Base-by-base conservation (phyloP, 495 filamentous ascomycete species). In the Xylaria flabelliformis region DNA sequence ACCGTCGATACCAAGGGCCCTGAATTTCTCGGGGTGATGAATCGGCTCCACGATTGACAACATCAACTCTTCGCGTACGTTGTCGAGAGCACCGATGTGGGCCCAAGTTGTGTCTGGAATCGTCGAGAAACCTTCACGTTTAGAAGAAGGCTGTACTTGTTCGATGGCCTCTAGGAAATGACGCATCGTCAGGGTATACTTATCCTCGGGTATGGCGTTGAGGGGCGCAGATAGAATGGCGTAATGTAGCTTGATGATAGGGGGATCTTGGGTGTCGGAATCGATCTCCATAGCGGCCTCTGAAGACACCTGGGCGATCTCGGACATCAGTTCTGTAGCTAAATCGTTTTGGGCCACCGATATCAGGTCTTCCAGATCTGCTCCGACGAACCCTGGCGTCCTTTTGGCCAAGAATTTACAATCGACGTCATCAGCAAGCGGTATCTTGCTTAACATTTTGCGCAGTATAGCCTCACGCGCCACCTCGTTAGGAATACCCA, bases 51-150 rank as follows among this genome's bases (percentile, higher is more conserved):
- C 94, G 75, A 99, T 97, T 34, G 94, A 93, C 71, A 91, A 92
- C 64, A 92, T 86, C 8, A 99, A 89, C 75, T 97, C 90, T 67
- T 95, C 89, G 50, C 97, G 91, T 9, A 97, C 90, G 24, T 87
- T 86, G 41, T 90, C 82, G 19, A 99, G 86, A 5, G 96, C 96
- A 63, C 96, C 96, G 68, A 99, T 95, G 77, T 98, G 91, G 44
- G 89, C 85, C 96, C 95, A 99, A 1, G 94, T 97, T 8, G 95
- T 97, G 79, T 97, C 93, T n/a, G 96, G 96, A 56, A 98, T 94
- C 1, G 95, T 97, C 36, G 95, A 94, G 81, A 99, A 99, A 72
- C 96, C 96, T 84, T 99, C 97, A 21, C 96, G 91, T 78, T 97
- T 97, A 24, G 94, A 92, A 1, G 94, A 97, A 4, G 96, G 97